Evolutionary conservation across 1,139 yeast genomes (phyloP), one percentile per base, ranked within the genome.

Genomic region (Yamadazyma mexicana): DNA sequence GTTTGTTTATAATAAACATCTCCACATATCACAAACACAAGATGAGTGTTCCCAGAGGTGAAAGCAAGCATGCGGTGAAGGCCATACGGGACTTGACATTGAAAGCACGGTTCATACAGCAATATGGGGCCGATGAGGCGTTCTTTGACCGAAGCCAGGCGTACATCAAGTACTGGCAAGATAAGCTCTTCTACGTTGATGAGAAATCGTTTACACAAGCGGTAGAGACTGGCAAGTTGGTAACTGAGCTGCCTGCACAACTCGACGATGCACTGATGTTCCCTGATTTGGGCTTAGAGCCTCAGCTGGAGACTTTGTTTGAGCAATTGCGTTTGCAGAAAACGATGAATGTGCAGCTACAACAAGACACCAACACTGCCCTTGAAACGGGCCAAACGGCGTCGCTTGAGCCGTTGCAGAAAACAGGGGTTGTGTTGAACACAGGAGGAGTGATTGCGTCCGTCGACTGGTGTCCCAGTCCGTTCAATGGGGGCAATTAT

Each of bases 381-480:
- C 31, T 44, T 14, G n/a, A 14, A 5, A 14, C 32, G 3, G 37
- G 37, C 5, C 28, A 33, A 15, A 11, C 30, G 10, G 33, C 36
- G 23, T 33, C 34, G 27, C 35, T 43, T 11, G 12, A 28, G 15
- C 39, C 48, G 1, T 36, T 51, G 9, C 49, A 59, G 4, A 58
- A 85, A 44, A 57, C 56, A 17, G 83, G 79, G 0, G 53, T 64
- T n/a, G 62, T 75, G 0, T 43, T 75, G 11, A 77, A 79, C 47
- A 61, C 75, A 0, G 87, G 87, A 1, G 83, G 83, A 0, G 55
- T 73, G 5, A 66, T 83, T 0, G 66, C 83, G 0, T 71, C 77
- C 16, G 58, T 74, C 42, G 73, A 75, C 22, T 83, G 89, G 88
- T 52, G 76, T n/a, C 62, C 58, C n/a, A 52, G 43, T 26, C 51